Evolutionary conservation across 2,329 filamentous ascomycete species (phyloP).

Genomic region (Aspergillus brasiliensis): DNA sequence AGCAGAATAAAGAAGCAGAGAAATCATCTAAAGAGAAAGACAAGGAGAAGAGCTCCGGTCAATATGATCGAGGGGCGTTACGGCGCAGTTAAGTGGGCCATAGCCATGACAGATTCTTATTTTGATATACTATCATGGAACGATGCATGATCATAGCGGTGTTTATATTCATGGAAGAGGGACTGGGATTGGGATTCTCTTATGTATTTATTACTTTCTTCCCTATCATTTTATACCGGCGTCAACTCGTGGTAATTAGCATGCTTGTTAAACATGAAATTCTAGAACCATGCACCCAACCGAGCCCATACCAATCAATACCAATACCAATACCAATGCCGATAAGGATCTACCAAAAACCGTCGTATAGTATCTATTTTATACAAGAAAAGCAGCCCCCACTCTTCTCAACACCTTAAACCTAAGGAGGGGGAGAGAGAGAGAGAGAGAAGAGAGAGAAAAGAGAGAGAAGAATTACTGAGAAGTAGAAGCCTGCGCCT

Average conservation of each 20-base stretch:
- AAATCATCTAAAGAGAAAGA: not conserved
- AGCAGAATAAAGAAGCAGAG: not conserved
- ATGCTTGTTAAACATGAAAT: not conserved
- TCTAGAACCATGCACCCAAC: not conserved
- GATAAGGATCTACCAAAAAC: not conserved
- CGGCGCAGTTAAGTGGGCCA: not conserved
- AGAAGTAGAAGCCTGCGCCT: constrained; percentile 27
- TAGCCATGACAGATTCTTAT: too few species aligned
- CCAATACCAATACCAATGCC: not conserved
- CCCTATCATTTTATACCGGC: not conserved
- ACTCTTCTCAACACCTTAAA: too few species aligned
- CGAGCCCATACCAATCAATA: not conserved
- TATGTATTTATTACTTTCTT: not conserved
- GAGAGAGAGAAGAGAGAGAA: not conserved
- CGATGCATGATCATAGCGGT: constrained; percentile 5
- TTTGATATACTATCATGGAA: not conserved
- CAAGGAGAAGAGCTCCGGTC: not conserved
- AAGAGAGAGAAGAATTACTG: not conserved
- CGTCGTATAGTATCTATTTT: not conserved
- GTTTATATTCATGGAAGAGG: not conserved
- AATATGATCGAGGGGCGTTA: not conserved
- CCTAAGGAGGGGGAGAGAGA: too few species aligned
- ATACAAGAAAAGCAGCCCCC: too few species aligned
- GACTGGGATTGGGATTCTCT: not conserved
- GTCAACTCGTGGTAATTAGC: not conserved